Base-by-base conservation (phyloP, 169 alveolate genomes). In the Eimeria mitis region DNA sequence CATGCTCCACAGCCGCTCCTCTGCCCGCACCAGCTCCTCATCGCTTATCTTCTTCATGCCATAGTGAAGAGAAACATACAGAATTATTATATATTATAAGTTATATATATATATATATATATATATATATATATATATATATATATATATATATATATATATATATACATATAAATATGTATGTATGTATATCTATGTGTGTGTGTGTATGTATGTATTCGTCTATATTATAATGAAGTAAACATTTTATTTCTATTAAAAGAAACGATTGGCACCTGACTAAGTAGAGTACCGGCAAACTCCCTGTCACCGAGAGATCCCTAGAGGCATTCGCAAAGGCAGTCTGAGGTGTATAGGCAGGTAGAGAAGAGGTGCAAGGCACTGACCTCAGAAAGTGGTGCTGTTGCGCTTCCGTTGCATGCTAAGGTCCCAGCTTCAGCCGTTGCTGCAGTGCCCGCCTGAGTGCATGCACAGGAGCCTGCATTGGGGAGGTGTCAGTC, bases 31-130 rank as follows among this genome's bases (percentile, higher is more conserved):
- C 68, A 87, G 37, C 37, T 87, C 83, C 37, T 25, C 88, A 5
- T 78, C 65, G 25, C 28, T 47, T 40, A 83, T 31, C 90, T 75
- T 42, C 85, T 49, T 65, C 89, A 78, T 49, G 89, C 68, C 1
- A 25, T 14, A 8, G 31, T 5, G 52, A 23, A 1, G 11, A 7
- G 54, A 52, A 71, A n/a, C 81, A 34, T 42, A 13, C 7, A 71
- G 54, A 19, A 34, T 4, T 7, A 56, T 3, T 13, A 16, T 56
- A 56, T 16, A 13, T 6, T 13, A 56, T 16, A 8, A 56, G 1
- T 16, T 8, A 56, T 56, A 16, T 56, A 56, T 3, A 56, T 49
- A 49, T 49, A 49, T 49, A 49, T 49, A 49, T 49, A 9, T 49
- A 49, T 49, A 49, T 49, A 49, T 49, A 49, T 6, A 49, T 49